Percentiles rank a stretch among this genome's conserved stretches.
Evolutionary conservation across 1,139 yeast species (phyloP).

Genomic region (Diutina rugosa): DNA sequence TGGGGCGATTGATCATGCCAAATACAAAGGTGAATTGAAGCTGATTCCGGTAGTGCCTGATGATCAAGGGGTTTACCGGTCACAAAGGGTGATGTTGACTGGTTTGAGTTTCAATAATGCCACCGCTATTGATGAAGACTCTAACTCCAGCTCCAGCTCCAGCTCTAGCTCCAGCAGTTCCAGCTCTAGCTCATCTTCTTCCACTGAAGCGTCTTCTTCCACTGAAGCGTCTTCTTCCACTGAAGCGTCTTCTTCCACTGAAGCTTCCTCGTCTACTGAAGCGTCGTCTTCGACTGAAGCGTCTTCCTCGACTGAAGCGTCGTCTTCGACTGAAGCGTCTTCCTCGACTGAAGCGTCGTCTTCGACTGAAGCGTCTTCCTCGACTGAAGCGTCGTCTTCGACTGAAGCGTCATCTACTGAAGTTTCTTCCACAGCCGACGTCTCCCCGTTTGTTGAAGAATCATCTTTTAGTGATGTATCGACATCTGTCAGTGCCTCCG

Average conservation of each 20-base stretch:
- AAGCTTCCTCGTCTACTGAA: neutral
- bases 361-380: neutral
- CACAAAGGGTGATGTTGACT: neutral
- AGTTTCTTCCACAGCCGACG: neutral
- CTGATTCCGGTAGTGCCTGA: neutral
- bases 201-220: neutral
- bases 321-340: neutral
- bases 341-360: neutral
- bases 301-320: neutral
- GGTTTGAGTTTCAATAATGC: neutral
- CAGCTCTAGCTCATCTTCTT: neutral
- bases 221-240: neutral
- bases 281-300: neutral
- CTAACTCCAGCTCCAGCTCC: neutral
- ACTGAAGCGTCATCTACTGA: neutral
- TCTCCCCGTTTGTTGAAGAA: neutral
- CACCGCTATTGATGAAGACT: neutral
- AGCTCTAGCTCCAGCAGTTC: neutral
- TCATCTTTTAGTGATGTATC: neutral
- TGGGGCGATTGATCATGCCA: constrained; percentile 47
- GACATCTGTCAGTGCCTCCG: neutral
- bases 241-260: neutral
- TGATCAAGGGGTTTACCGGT: neutral
- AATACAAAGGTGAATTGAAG: constrained; percentile 26
- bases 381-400: neutral